Evolutionary conservation across 345 rosid species (phyloP).

Genomic region (Isatis tinctoria): DNA sequence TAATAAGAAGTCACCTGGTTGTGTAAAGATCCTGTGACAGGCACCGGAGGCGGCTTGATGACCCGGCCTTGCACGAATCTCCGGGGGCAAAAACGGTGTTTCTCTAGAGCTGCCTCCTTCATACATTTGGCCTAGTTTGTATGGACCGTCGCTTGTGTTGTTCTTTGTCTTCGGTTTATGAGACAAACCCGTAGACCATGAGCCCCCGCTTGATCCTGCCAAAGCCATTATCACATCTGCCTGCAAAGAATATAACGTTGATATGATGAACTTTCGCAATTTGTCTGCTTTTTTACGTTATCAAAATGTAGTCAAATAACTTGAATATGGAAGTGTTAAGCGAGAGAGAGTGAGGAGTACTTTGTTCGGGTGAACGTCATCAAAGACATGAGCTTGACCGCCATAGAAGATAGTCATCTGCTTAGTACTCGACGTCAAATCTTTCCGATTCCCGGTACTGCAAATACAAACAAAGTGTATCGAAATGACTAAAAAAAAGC

Average conservation of each 20-base stretch:
- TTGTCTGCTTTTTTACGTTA: not conserved
- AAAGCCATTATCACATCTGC: slow-evolving; percentile 94
- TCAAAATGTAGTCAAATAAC: not conserved
- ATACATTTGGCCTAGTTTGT: slow-evolving; percentile 16
- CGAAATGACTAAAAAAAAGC: slow-evolving; percentile 7
- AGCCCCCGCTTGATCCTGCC: slow-evolving; percentile 94
- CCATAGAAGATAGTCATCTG: slow-evolving; percentile 98
- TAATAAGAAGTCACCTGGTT: slow-evolving; percentile 43
- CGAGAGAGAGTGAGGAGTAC: slow-evolving; percentile 28
- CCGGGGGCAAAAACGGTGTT: slow-evolving; percentile 17
- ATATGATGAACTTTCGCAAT: not conserved
- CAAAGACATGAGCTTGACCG: slow-evolving; percentile 99
- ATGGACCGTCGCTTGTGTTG: slow-evolving; percentile 18
- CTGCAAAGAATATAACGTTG: slow-evolving; percentile 33
- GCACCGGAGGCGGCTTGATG: slow-evolving; percentile 33
- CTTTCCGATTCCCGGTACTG: slow-evolving; percentile 44
- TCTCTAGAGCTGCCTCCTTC: slow-evolving; percentile 35
- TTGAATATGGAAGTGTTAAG: not conserved
- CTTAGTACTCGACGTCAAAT: slow-evolving; percentile 49
- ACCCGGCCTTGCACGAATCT: slow-evolving; percentile 32
- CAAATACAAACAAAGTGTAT: not conserved
- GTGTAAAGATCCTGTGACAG: slow-evolving; percentile 38
- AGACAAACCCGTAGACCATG: slow-evolving; percentile 87
- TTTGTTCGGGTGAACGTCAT: slow-evolving; percentile 95
- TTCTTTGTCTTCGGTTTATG: slow-evolving; percentile 37